phyloP scores from a whole-genome alignment of 106 monocot species.

The Dendrobium nobile region DNA sequence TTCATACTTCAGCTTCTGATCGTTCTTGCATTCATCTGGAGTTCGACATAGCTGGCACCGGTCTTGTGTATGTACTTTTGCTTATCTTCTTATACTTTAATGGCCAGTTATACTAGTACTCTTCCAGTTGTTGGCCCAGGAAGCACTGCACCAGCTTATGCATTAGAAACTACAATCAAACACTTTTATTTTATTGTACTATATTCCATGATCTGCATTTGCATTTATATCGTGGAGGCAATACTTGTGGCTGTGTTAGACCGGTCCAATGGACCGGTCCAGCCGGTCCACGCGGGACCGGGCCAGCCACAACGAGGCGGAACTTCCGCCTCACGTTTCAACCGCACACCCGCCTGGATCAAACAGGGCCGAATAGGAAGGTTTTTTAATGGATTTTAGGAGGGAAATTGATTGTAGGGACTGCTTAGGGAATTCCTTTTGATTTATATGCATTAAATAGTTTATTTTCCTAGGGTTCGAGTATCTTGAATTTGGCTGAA shows the following conservation, averaged over 20 bases:
- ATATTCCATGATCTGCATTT: background rate
- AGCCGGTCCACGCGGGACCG: too few species aligned
- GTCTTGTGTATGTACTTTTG: slow-evolving; percentile 44
- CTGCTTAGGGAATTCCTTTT: too few species aligned
- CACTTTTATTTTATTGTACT: background rate
- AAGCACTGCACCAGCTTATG: background rate
- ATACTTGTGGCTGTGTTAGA: background rate
- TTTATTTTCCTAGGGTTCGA: too few species aligned
- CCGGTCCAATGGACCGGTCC: too few species aligned
- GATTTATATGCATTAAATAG: too few species aligned
- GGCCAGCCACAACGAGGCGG: too few species aligned
- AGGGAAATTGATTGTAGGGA: too few species aligned
- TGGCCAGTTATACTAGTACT: background rate
- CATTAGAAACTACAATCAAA: background rate
- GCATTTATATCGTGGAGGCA: background rate
- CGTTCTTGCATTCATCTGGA: slow-evolving; percentile 94
- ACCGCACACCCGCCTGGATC: too few species aligned
- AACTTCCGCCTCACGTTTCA: too few species aligned
- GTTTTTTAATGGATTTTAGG: too few species aligned
- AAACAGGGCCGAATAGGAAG: too few species aligned
- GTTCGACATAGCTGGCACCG: slow-evolving; percentile 78
- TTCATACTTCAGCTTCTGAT: slow-evolving; percentile 79
- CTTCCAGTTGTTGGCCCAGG: background rate
- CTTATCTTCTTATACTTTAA: background rate
- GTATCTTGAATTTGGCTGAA: too few species aligned